Percentiles rank a stretch among this genome's conserved stretches.
Conservation (phyloP, 176 grass and related monocot species). For the Paspalum vaginatum region DNA sequence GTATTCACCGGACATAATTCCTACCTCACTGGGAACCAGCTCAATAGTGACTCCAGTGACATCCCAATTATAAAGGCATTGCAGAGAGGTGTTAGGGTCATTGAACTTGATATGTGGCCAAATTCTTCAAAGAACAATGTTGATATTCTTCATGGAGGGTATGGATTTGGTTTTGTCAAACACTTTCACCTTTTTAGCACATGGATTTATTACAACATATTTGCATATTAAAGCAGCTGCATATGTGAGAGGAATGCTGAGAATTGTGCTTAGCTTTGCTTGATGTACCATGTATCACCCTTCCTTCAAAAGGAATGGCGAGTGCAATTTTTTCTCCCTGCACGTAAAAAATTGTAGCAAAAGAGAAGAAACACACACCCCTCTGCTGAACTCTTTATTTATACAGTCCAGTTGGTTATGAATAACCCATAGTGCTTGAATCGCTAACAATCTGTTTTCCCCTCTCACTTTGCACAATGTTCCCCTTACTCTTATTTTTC, state of each 20-base stretch:
- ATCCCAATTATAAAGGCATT: slow-evolving; percentile 79
- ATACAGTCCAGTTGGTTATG: no score
- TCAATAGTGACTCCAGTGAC: slow-evolving; percentile 91
- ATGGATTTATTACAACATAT: not conserved
- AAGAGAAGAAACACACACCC: no score
- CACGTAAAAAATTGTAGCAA: no score
- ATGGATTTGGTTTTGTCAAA: slow-evolving; percentile 1
- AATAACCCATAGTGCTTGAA: slow-evolving; percentile 5
- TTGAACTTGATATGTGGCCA: slow-evolving; percentile 96
- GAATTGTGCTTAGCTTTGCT: no score
- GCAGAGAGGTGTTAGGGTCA: slow-evolving; percentile 81
- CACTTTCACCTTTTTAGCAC: not conserved
- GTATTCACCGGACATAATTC: slow-evolving; percentile 94
- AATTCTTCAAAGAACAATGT: slow-evolving; percentile 73
- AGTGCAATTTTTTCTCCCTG: no score
- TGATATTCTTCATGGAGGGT: slow-evolving; percentile 90
- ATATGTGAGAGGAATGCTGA: no score
- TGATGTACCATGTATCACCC: no score
- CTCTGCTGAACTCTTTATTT: no score
- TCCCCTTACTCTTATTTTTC: slow-evolving; percentile 31
- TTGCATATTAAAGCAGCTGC: not conserved
- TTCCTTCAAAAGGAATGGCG: no score
- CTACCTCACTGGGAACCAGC: slow-evolving; percentile 90
- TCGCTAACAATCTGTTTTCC: not conserved
- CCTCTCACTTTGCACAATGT: slow-evolving; percentile 7